These are phyloP conservation scores for Hemileccinum rubropunctum DNA, from an alignment of 768 basidiomycete species.

Conservation along the genomic window DNA sequence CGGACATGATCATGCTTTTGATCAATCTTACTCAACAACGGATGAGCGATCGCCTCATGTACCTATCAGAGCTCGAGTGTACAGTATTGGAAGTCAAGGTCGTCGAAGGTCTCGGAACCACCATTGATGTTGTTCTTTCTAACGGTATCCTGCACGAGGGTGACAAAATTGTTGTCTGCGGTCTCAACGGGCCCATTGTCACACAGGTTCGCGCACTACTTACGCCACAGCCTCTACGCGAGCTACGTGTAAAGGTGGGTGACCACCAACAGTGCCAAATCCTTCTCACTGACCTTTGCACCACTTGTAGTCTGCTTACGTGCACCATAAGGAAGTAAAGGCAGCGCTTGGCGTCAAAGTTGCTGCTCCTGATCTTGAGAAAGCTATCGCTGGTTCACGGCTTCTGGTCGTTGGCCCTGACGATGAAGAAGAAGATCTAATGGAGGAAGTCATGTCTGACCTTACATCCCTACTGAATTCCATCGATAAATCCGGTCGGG, in stretches of 20 bases:
- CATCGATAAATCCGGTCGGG: conserved; percentile 93
- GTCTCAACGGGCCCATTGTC: conserved; percentile 94
- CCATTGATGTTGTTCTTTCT: conserved; percentile 93
- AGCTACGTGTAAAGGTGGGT: conserved; percentile 89
- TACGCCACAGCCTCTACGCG: conserved; percentile 94
- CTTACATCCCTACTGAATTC: conserved; percentile 83
- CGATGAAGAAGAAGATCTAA: conserved; percentile 93
- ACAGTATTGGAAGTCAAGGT: conserved; percentile 99
- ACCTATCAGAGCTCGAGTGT: conserved; percentile 94
- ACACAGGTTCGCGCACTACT: conserved; percentile 92
- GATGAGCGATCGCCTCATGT: conserved; percentile 98
- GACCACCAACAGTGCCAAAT: background rate
- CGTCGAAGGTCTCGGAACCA: conserved; percentile 95
- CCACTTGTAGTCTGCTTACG: conserved; percentile 75
- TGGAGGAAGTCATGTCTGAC: conserved; percentile 96
- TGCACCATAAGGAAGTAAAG: conserved; percentile 96
- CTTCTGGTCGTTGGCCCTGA: conserved; percentile 91
- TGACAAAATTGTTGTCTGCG: conserved; percentile 93
- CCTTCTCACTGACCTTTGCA: conserved; percentile 2
- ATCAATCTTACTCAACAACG: conserved; percentile 96
- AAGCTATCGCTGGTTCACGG: conserved; percentile 96
- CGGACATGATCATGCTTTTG: conserved; percentile 99
- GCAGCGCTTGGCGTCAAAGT: conserved; percentile 97
- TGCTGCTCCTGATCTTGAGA: conserved; percentile 91
- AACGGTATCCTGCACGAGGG: conserved; percentile 92